Percentiles rank a stretch among this genome's conserved stretches.
Evolutionary conservation across 2,329 filamentous ascomycete species (phyloP).

Genomic region (Trichoderma oligosporum): DNA sequence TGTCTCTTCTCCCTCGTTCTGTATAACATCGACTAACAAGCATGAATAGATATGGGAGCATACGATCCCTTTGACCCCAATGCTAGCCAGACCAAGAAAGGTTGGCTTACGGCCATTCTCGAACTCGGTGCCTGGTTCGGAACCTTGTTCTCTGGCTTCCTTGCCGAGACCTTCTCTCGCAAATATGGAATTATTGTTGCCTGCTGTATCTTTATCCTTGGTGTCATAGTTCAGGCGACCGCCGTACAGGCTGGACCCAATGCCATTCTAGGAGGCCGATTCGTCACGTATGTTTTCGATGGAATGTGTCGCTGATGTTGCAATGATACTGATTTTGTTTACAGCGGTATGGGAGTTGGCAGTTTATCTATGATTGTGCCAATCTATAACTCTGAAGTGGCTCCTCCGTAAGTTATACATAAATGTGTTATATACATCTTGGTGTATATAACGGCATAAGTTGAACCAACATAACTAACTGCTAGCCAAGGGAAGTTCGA

Average conservation of each 20-base stretch:
- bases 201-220: conserved; percentile 63
- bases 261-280: conserved; percentile 66
- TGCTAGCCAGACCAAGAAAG: conserved; percentile 52
- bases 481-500: conserved; percentile 25
- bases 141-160: conserved; percentile 62
- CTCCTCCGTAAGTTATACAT: conserved; percentile 39
- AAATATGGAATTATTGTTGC: conserved; percentile 68
- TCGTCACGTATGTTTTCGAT: conserved; percentile 52
- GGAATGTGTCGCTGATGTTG: neutral
- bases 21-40: neutral
- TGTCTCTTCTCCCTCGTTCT: too few species aligned
- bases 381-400: conserved; percentile 47
- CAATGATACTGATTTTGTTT: neutral
- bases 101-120: conserved; percentile 63
- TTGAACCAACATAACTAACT: neutral
- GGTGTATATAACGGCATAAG: too few species aligned
- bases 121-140: conserved; percentile 78
- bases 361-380: conserved; percentile 65
- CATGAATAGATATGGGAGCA: conserved; percentile 49
- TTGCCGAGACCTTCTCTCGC: conserved; percentile 66
- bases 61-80: conserved; percentile 45
- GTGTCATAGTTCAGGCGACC: conserved; percentile 64
- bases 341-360: conserved; percentile 62
- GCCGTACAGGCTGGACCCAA: conserved; percentile 51
- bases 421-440: too few species aligned